Evolutionary conservation across 257 asterid genomes (phyloP).

Genomic region (Solanum sejunctum): DNA sequence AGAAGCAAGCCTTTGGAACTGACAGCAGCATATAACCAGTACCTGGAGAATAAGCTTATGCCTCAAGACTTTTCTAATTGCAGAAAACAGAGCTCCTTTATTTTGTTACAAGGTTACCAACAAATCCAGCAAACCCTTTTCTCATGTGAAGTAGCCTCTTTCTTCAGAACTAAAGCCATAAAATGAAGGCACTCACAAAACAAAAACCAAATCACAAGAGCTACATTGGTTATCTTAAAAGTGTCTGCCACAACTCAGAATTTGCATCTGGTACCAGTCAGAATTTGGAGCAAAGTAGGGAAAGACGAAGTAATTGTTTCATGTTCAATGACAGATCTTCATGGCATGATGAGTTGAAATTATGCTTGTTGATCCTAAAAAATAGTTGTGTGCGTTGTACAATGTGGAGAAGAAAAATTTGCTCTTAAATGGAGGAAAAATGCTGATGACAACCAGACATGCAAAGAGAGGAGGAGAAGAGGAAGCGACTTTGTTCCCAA

Average conservation of each 20-base stretch:
- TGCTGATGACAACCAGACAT: background rate
- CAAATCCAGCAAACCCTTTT: background rate
- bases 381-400: background rate
- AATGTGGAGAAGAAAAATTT: background rate
- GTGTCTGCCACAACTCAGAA: background rate
- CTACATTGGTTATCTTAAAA: background rate
- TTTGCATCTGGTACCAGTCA: background rate
- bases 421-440: background rate
- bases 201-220: background rate
- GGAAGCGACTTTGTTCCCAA: background rate
- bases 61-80: background rate
- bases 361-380: background rate
- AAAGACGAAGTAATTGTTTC: background rate
- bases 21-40: slow-evolving; percentile 97
- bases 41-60: slow-evolving; percentile 35
- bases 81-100: background rate
- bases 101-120: background rate
- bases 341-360: background rate
- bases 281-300: background rate
- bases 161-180: background rate
- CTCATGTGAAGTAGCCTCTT: background rate
- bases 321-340: background rate
- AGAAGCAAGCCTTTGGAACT: slow-evolving; percentile 75
- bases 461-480: background rate
- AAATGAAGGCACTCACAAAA: background rate